These are phyloP conservation scores for Phytophthora uliginosa DNA, from an alignment of 352 stramenopile species.

Conservation along the genomic window DNA sequence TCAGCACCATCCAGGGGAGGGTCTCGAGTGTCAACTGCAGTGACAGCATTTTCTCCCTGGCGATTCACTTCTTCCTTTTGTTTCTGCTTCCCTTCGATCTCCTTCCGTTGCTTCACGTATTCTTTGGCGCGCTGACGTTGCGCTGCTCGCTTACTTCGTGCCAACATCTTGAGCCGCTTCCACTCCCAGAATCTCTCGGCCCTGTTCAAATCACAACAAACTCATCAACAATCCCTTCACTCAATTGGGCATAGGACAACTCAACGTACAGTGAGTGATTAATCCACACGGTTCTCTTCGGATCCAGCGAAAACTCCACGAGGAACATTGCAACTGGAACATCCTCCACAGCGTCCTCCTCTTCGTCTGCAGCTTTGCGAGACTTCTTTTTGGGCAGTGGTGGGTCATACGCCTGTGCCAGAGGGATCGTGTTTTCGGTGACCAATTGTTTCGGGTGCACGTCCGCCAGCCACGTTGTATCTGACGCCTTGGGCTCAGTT, in stretches of 20 bases:
- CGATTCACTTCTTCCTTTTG: slow-evolving; percentile 18
- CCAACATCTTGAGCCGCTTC: slow-evolving; percentile 47
- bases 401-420: slow-evolving; percentile 27
- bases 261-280: slow-evolving; percentile 69
- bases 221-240: neutral
- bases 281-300: slow-evolving; percentile 69
- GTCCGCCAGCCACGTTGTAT: slow-evolving; percentile 37
- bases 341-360: slow-evolving; percentile 39
- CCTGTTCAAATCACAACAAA: slow-evolving; percentile 23
- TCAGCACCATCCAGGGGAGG: neutral
- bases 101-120: slow-evolving; percentile 22
- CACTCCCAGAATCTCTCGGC: slow-evolving; percentile 64
- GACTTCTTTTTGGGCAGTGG: slow-evolving; percentile 24
- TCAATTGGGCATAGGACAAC: neutral
- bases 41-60: neutral
- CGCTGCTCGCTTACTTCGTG: slow-evolving; percentile 29
- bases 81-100: slow-evolving; percentile 17
- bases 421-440: slow-evolving; percentile 35
- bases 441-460: slow-evolving; percentile 44
- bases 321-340: slow-evolving; percentile 69
- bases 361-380: slow-evolving; percentile 13
- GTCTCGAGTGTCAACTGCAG: neutral
- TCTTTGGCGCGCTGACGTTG: slow-evolving; percentile 24
- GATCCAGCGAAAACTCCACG: slow-evolving; percentile 78
- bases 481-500: neutral